Percentiles rank a stretch among this genome's conserved stretches.
phyloP scores from a whole-genome alignment of 345 rosid genomes.

The Excoecaria agallocha region DNA sequence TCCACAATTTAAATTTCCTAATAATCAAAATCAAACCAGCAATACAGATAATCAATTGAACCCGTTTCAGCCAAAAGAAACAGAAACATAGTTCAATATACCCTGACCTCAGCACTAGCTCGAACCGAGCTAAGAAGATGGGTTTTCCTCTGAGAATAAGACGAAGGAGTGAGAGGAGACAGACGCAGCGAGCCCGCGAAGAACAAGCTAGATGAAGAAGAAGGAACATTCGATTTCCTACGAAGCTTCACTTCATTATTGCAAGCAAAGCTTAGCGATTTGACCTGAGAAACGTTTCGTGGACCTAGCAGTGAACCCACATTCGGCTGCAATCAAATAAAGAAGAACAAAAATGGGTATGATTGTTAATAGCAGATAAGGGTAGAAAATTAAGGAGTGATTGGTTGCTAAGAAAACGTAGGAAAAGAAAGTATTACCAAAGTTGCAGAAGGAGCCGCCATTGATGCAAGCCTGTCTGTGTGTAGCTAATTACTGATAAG shows the following conservation, averaged over 20 bases:
- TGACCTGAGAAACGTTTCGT: constrained; percentile 32
- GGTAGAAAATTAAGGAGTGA: neutral
- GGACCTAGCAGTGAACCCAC: constrained; percentile 46
- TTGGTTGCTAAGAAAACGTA: neutral
- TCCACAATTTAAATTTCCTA: neutral
- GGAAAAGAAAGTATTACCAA: constrained; percentile 35
- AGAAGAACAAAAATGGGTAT: neutral
- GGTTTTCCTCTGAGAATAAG: constrained; percentile 32
- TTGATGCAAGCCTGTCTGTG: constrained; percentile 21
- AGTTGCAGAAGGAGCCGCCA: constrained; percentile 56
- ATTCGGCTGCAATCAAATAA: constrained; percentile 43
- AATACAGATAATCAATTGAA: neutral
- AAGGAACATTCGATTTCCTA: constrained; percentile 24
- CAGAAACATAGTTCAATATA: neutral
- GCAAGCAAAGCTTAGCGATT: constrained; percentile 25
- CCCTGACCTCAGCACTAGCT: constrained; percentile 68
- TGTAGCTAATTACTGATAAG: neutral
- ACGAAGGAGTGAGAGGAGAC: constrained; percentile 27
- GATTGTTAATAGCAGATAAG: neutral
- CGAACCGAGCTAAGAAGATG: constrained; percentile 42
- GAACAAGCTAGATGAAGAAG: constrained; percentile 30
- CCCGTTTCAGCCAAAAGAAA: neutral
- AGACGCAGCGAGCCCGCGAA: constrained; percentile 40
- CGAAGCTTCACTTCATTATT: constrained; percentile 30
- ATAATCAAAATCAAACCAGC: too few species aligned